Conservation (phyloP, 176 grass and related monocot species). For the Dendrocalamus sinicus region DNA sequence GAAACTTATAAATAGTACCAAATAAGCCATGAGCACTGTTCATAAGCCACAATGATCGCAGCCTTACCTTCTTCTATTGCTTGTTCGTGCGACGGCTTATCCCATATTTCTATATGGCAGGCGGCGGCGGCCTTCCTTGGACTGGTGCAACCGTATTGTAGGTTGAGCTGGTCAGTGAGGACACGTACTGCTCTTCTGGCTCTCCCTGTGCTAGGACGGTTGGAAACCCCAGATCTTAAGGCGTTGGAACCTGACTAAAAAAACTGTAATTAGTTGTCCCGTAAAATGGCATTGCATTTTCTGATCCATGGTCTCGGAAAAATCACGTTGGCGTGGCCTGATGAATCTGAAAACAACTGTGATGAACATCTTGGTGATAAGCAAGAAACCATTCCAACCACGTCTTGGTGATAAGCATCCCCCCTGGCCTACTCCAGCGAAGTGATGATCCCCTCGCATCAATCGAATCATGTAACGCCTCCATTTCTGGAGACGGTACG, state of each 20-base stretch:
- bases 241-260: not conserved
- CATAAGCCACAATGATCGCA: too few relatives aligned
- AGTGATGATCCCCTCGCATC: not conserved
- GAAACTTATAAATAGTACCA: too few relatives aligned
- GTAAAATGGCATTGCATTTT: not conserved
- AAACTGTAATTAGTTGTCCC: not conserved
- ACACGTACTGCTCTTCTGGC: not conserved
- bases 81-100: not conserved
- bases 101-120: not conserved
- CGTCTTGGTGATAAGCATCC: conserved; percentile 5
- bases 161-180: not conserved
- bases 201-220: not conserved
- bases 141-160: not conserved
- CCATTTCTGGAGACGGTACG: too few relatives aligned
- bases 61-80: too few relatives aligned
- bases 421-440: not conserved
- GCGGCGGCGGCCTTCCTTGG: not conserved
- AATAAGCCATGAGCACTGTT: too few relatives aligned
- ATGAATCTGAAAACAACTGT: not conserved
- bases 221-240: too few relatives aligned
- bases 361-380: not conserved
- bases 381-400: not conserved
- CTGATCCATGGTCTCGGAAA: not conserved
- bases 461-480: too few relatives aligned
- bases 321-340: not conserved